Percentiles rank a stretch among this genome's conserved stretches.
These are phyloP conservation scores for Metarhizium guizhouense DNA, from an alignment of 2,329 filamentous ascomycete genomes.

Conservation along the genomic window DNA sequence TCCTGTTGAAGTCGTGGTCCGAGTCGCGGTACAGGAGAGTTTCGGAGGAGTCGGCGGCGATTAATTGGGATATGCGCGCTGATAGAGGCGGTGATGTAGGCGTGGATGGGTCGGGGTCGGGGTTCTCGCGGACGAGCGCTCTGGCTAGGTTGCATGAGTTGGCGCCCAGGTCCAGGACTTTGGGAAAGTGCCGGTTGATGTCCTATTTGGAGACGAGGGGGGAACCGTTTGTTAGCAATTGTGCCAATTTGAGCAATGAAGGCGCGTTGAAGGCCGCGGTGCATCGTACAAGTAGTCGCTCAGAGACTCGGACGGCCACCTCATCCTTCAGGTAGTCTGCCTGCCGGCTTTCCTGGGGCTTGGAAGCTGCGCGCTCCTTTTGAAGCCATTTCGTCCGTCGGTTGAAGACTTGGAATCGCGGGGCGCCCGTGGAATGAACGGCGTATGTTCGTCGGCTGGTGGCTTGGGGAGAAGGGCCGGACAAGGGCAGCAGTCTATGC, in stretches of 20 bases:
- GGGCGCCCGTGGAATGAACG: slow-evolving; percentile 65
- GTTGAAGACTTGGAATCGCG: slow-evolving; percentile 87
- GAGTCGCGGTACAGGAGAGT: slow-evolving; percentile 73
- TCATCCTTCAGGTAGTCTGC: slow-evolving; percentile 93
- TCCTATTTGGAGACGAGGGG: slow-evolving; percentile 45
- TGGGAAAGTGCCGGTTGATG: slow-evolving; percentile 79
- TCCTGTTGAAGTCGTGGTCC: slow-evolving; percentile 62
- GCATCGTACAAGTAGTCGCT: slow-evolving; percentile 63
- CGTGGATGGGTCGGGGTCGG: slow-evolving; percentile 48
- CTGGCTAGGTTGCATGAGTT: slow-evolving; percentile 92
- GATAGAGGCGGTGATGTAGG: slow-evolving; percentile 58
- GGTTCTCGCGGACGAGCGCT: slow-evolving; percentile 63
- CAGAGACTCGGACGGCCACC: slow-evolving; percentile 73
- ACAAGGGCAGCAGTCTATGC: slow-evolving; percentile 12
- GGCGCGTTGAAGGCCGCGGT: background rate
- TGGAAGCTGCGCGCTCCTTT: slow-evolving; percentile 71
- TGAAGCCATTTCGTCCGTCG: slow-evolving; percentile 79
- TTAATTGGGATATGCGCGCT: slow-evolving; percentile 62
- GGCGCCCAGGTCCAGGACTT: slow-evolving; percentile 84
- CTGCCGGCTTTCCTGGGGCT: slow-evolving; percentile 63
- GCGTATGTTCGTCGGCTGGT: slow-evolving; percentile 54
- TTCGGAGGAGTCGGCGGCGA: slow-evolving; percentile 74
- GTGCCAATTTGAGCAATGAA: background rate
- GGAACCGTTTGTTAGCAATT: background rate
- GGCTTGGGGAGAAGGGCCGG: slow-evolving; percentile 9